These are phyloP conservation scores for Vitellaria paradoxa DNA, from an alignment of 179 eudicot genomes.

Conservation along the genomic window DNA sequence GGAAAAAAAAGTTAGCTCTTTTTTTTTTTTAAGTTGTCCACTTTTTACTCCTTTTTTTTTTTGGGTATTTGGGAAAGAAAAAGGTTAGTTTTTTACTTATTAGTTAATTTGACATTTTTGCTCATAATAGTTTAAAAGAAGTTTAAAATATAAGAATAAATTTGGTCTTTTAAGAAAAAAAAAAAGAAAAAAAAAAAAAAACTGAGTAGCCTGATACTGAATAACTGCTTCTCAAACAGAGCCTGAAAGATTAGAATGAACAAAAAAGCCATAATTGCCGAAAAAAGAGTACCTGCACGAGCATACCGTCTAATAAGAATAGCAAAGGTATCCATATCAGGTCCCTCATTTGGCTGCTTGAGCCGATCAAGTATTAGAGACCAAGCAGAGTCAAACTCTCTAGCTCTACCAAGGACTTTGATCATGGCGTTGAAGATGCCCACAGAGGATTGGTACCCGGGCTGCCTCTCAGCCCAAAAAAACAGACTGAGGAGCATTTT, in stretches of 20 bases:
- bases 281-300: constrained; percentile 39
- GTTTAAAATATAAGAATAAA: no score
- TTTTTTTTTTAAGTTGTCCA: no score
- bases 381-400: constrained; percentile 61
- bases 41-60: no score
- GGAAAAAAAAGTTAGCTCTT: no score
- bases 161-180: no score
- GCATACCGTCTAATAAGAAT: constrained; percentile 61
- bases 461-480: constrained; percentile 56
- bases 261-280: not conserved
- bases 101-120: no score
- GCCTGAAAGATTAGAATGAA: not conserved
- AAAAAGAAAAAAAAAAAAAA: no score
- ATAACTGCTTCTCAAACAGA: no score
- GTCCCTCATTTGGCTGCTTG: constrained; percentile 28
- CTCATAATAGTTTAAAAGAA: no score
- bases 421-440: constrained; percentile 54
- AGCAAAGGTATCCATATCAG: constrained; percentile 41
- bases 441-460: constrained; percentile 29
- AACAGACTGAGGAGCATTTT: constrained; percentile 42
- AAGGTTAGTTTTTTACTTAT: no score
- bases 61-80: no score
- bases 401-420: constrained; percentile 51
- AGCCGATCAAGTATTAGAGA: constrained; percentile 37
- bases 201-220: no score